Evolutionary conservation across 2,329 filamentous ascomycete species (phyloP).

Genomic region (Trichoderma endophyticum): DNA sequence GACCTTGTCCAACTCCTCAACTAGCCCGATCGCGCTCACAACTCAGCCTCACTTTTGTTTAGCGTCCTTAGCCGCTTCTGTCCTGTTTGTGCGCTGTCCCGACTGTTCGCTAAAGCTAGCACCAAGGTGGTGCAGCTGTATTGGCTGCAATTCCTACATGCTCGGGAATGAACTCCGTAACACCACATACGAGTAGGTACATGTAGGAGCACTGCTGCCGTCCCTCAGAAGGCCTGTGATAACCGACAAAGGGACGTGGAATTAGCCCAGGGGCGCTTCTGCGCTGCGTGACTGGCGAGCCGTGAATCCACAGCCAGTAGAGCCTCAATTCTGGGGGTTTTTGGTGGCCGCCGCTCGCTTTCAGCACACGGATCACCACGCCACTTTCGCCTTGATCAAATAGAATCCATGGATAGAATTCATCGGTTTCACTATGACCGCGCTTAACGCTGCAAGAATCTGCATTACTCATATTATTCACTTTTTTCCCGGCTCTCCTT

Average conservation of each 20-base stretch:
- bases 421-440: not conserved
- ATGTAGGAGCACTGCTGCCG: not conserved
- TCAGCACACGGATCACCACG: not conserved
- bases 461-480: not conserved
- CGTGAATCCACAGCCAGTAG: slow-evolving; percentile 4
- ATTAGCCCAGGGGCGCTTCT: not conserved
- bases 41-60: slow-evolving; percentile 11
- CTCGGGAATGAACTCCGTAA: not conserved
- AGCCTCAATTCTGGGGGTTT: slow-evolving; percentile 14
- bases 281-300: slow-evolving; percentile 3
- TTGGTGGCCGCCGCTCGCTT: slow-evolving; percentile 1
- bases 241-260: not conserved
- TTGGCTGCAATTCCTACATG: not conserved
- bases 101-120: not conserved
- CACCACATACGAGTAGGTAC: not conserved
- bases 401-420: not conserved
- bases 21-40: not conserved
- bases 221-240: not conserved
- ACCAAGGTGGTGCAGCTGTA: not conserved
- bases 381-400: not conserved
- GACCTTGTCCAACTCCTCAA: not conserved
- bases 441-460: not conserved
- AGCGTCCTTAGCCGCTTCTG: slow-evolving; percentile 1
- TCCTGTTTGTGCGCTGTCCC: slow-evolving; percentile 2
- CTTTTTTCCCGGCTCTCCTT: not conserved